Evolutionary conservation across 129 eudicot genomes (phyloP), one percentile per base, ranked within the genome.

Genomic region (Helianthus tuberosus): DNA sequence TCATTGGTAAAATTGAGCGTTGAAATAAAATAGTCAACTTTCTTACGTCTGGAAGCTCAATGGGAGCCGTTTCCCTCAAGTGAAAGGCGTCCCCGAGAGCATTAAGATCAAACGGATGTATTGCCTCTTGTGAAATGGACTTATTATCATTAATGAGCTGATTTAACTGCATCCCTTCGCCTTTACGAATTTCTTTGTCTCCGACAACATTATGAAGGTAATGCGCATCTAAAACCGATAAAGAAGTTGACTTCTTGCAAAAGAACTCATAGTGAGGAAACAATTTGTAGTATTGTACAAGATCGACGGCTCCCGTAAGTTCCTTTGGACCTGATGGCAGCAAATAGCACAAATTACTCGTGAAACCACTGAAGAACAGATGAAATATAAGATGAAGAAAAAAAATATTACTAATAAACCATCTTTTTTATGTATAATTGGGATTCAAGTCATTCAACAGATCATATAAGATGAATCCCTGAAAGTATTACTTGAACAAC

Each of bases 151-250:
- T 82, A 71, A 86, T 84, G 54, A 93, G 87, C 84, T 93, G 93
- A 79, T 77, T 91, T 82, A 93, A 83, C 72, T 93, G 91, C 98
- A 93, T 93, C 48, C 96, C 96, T 72, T 90, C 97, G 7, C 98
- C 97, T 77, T 93, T 93, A 62, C 97, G 81, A 12, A 93, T 86
- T 79, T 88, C 97, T 32, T 91, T 82, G 77, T 90, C 98, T 52
- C 97, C 98, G 69, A 88, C 98, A 71, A 88, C 96, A 85, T 88
- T 90, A 81, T 88, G 93, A 75, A 93, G 91, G 82, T 93, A 90
- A 84, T 93, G 98, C 15, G 98, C 81, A 65, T 93, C 98, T 32
- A 96, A 77, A 73, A 93, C 77, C 20, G 96, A 84, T 68, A 75
- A 69, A 10, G 98, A 97, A 83, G 88, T 88, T 36, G 98, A 47